Base-by-base conservation (phyloP, 306 rosid species). In the Trifolium repens region DNA sequence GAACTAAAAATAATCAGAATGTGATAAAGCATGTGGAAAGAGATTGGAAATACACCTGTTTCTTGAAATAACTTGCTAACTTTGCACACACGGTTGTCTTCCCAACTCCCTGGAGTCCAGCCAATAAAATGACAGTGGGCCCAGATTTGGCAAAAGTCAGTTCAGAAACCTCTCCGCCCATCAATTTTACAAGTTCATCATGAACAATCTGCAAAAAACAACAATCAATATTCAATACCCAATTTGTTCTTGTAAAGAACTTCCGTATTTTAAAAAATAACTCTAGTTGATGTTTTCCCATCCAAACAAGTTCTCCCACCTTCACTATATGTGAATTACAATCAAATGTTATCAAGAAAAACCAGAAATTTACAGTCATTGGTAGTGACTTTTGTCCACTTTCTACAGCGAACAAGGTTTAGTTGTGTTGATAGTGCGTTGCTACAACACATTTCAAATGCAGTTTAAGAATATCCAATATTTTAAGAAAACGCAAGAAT, bases 91-190 rank as follows among this genome's bases (percentile, higher is more conserved):
- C 97, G 35, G 99, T 94, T 17, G 97, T 94, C 86, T 94, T 94
- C 83, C 99, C 99, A 75, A 94, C 99, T 81, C 99, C 99, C 79
- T 94, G 99, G 39, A 94, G 90, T 81, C 99, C 99, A 75, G 97
- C 99, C 91, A 94, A 84, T 62, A 92, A 79, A 65, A 94, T 94
- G 61, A 94, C 86, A 67, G 96, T 94, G 35, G 99, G 97, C 63
- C 91, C 91, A 22, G 91, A 76, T 79, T 90, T 89, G 80, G 96
- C 60, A 71, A 90, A 94, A 75, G 44, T 86, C 58, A 94, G 87
- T 83, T 92, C 99, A 54, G 96, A 88, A 35, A 92, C 96, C 86
- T 92, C 97, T 74, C 96, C 99, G 30, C 99, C 99, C 99, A 94
- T 94, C 87, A 94, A 79, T 83, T 90, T 83, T 80, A 94, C 96